These are phyloP conservation scores for Cyanodermella asteris DNA, from an alignment of 2,329 filamentous ascomycete species.

Conservation along the genomic window DNA sequence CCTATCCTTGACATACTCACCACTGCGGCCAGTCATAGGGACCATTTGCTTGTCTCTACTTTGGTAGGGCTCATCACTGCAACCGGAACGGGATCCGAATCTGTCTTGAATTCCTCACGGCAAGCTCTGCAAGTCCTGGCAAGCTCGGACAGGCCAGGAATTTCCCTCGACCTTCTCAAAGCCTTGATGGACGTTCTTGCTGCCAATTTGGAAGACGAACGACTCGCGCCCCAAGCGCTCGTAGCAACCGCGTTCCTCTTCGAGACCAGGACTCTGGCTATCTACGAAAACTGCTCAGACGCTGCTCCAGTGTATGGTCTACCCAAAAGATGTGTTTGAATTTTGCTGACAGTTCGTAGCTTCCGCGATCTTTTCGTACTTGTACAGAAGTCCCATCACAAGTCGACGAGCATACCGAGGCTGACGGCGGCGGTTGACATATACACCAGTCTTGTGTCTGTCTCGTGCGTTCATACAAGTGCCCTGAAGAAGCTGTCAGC, in stretches of 20 bases:
- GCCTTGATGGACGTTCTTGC: conserved; percentile 34
- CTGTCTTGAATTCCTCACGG: conserved; percentile 20
- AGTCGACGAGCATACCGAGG: conserved; percentile 61
- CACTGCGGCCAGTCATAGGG: too few species aligned
- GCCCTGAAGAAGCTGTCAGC: conserved; percentile 47
- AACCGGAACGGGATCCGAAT: conserved; percentile 21
- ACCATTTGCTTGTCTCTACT: too few species aligned
- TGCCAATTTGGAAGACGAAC: conserved; percentile 35
- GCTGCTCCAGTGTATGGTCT: background rate
- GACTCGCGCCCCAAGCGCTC: conserved; percentile 51
- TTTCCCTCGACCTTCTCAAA: conserved; percentile 23
- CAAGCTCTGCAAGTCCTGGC: conserved; percentile 17
- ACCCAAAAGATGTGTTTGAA: conserved; percentile 2
- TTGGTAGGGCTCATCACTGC: conserved; percentile 22
- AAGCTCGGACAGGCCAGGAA: background rate
- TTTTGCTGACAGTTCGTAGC: conserved; percentile 11
- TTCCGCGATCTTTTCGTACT: conserved; percentile 43
- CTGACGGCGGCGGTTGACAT: conserved; percentile 60
- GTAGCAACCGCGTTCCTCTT: conserved; percentile 61
- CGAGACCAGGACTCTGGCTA: conserved; percentile 25
- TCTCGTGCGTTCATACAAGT: conserved; percentile 27
- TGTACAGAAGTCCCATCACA: conserved; percentile 61
- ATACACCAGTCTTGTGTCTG: conserved; percentile 47
- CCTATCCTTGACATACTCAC: conserved; percentile 14
- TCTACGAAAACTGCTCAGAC: conserved; percentile 13